phyloP scores from a whole-genome alignment of 2,329 filamentous ascomycete genomes.

The Monosporascus sp. region DNA sequence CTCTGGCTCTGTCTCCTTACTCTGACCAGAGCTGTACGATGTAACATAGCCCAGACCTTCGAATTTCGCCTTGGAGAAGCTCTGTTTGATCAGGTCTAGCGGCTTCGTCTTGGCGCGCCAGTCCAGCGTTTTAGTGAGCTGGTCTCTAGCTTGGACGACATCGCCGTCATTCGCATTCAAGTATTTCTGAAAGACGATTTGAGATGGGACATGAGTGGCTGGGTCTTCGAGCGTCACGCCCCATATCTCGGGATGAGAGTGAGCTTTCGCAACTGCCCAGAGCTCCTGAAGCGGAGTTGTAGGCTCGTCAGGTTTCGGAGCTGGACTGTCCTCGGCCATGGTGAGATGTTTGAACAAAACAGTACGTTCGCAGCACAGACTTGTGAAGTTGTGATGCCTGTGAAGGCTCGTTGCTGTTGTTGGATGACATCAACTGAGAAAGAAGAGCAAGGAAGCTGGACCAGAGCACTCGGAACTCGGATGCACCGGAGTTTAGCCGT shows the following conservation, averaged over 20 bases:
- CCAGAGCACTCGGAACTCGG: too few species aligned
- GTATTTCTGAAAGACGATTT: constrained; percentile 87
- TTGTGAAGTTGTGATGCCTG: too few species aligned
- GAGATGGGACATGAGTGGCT: constrained; percentile 61
- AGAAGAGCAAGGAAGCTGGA: too few species aligned
- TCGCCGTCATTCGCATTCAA: constrained; percentile 83
- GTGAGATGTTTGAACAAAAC: neutral
- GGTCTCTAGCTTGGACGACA: constrained; percentile 65
- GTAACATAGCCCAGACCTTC: constrained; percentile 76
- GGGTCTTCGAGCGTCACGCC: constrained; percentile 62
- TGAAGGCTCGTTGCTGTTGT: too few species aligned
- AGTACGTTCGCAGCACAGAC: too few species aligned
- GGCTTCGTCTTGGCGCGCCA: constrained; percentile 80
- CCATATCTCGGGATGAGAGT: constrained; percentile 74
- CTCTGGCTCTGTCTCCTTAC: constrained; percentile 29
- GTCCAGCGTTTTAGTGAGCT: constrained; percentile 71
- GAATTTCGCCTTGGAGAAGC: constrained; percentile 67
- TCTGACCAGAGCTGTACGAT: constrained; percentile 52
- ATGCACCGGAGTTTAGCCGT: too few species aligned
- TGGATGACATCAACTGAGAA: too few species aligned
- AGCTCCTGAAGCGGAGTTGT: constrained; percentile 24
- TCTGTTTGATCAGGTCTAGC: constrained; percentile 55
- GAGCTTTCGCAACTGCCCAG: constrained; percentile 20
- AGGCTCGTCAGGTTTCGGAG: constrained; percentile 19
- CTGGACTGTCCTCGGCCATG: constrained; percentile 10